Percentiles rank a stretch among this genome's conserved stretches.
Evolutionary conservation across 306 rosid genomes (phyloP).

Genomic region (Cercis canadensis): DNA sequence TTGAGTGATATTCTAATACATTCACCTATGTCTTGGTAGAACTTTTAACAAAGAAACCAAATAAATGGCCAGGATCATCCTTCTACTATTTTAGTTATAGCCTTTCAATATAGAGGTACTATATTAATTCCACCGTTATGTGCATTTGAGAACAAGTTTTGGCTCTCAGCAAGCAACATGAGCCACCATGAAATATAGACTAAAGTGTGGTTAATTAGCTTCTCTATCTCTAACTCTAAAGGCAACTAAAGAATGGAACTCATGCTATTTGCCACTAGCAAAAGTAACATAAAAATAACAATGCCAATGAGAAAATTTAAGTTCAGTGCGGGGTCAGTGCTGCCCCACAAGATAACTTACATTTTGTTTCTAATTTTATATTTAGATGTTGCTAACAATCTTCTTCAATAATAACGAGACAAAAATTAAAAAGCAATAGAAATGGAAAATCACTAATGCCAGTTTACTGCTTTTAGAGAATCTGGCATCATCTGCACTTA

Average conservation of each 20-base stretch:
- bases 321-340: conserved; percentile 45
- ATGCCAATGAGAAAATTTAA: conserved; percentile 40
- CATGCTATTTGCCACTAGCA: conserved; percentile 41
- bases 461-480: conserved; percentile 32
- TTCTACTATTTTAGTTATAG: too few species aligned
- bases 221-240: conserved; percentile 12
- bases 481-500: conserved; percentile 40
- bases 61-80: neutral
- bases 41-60: neutral
- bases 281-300: conserved; percentile 30
- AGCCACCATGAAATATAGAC: conserved; percentile 27
- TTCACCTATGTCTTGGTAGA: neutral
- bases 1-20: neutral
- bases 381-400: too few species aligned
- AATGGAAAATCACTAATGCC: conserved; percentile 33
- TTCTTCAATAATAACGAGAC: conserved; percentile 36
- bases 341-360: conserved; percentile 43
- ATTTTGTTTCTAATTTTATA: too few species aligned
- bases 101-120: too few species aligned
- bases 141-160: too few species aligned
- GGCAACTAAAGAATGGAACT: conserved; percentile 34
- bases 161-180: conserved; percentile 32
- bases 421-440: conserved; percentile 27
- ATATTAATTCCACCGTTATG: too few species aligned
- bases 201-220: conserved; percentile 10